Evolutionary conservation across 2,329 filamentous ascomycete species (phyloP).

Genomic region (Phyllosticta citrichinensis): DNA sequence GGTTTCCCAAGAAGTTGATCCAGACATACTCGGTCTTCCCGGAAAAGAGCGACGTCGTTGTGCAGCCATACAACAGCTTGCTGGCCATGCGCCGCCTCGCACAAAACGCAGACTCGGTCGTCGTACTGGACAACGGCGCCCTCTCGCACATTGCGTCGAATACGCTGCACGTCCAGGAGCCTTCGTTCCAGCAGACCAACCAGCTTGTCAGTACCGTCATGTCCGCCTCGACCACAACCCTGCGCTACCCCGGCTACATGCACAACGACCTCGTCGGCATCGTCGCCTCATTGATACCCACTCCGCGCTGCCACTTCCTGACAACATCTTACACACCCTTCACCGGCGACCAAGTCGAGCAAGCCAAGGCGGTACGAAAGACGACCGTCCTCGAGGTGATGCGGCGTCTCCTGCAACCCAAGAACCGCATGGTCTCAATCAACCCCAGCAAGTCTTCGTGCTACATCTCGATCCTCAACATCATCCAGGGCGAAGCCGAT

Average conservation of each 20-base stretch:
- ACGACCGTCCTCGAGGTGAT: slow-evolving; percentile 97
- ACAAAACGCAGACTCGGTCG: slow-evolving; percentile 94
- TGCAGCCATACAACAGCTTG: slow-evolving; percentile 96
- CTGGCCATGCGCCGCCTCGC: slow-evolving; percentile 83
- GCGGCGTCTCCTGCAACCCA: slow-evolving; percentile 87
- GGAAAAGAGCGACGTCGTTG: slow-evolving; percentile 86
- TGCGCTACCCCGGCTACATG: slow-evolving; percentile 98
- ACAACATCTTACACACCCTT: slow-evolving; percentile 99
- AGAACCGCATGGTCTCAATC: slow-evolving; percentile 98
- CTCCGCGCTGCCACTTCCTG: slow-evolving; percentile 92
- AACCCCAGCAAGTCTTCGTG: slow-evolving; percentile 93
- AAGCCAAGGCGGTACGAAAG: slow-evolving; percentile 95
- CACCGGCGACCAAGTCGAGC: slow-evolving; percentile 89
- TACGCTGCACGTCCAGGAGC: slow-evolving; percentile 85
- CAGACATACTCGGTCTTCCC: slow-evolving; percentile 99
- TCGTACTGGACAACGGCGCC: slow-evolving; percentile 93
- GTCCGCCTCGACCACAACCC: slow-evolving; percentile 93
- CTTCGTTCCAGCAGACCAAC: slow-evolving; percentile 95
- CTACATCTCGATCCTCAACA: slow-evolving; percentile 97
- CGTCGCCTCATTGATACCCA: slow-evolving; percentile 89
- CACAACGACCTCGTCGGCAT: slow-evolving; percentile 98
- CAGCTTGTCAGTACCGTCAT: slow-evolving; percentile 96
- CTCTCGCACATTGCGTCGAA: slow-evolving; percentile 90
- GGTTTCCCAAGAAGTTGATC: slow-evolving; percentile 97
- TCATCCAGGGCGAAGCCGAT: slow-evolving; percentile 97